These are phyloP conservation scores for Dictyostelium purpureum DNA, from an alignment of 78 protist genomes.

Conservation along the genomic window DNA sequence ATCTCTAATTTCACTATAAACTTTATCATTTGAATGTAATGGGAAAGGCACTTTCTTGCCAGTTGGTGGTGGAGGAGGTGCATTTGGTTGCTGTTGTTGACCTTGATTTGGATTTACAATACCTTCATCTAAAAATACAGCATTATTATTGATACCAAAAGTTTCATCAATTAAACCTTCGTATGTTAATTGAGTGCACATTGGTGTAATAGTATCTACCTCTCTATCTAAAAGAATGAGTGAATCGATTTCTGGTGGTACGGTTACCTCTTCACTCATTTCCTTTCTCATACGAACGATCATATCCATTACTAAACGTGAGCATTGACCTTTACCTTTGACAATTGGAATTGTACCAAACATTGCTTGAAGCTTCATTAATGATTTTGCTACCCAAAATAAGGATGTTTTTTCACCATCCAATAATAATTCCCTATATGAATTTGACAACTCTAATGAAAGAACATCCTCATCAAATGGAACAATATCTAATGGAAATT, in stretches of 20 bases:
- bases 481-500: slow-evolving; percentile 83
- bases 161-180: slow-evolving; percentile 96
- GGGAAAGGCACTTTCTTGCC: slow-evolving; percentile 56
- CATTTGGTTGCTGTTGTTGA: not conserved
- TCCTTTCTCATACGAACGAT: slow-evolving; percentile 78
- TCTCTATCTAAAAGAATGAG: slow-evolving; percentile 92
- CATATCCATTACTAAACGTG: slow-evolving; percentile 75
- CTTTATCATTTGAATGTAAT: slow-evolving; percentile 18
- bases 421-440: slow-evolving; percentile 79
- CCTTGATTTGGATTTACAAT: slow-evolving; percentile 17
- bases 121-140: slow-evolving; percentile 38
- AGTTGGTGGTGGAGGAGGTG: not conserved
- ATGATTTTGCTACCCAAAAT: slow-evolving; percentile 79
- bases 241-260: slow-evolving; percentile 80
- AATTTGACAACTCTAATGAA: slow-evolving; percentile 83
- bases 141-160: slow-evolving; percentile 74
- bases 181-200: slow-evolving; percentile 92
- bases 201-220: slow-evolving; percentile 81
- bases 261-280: slow-evolving; percentile 32
- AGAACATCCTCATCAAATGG: slow-evolving; percentile 94
- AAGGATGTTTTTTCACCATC: slow-evolving; percentile 90
- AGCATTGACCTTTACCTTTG: slow-evolving; percentile 85
- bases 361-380: slow-evolving; percentile 88
- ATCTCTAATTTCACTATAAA: slow-evolving; percentile 80
- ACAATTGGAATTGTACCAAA: slow-evolving; percentile 92